Base-by-base conservation (phyloP, 2,329 filamentous ascomycete species). In the Tympanopsis confertula region DNA sequence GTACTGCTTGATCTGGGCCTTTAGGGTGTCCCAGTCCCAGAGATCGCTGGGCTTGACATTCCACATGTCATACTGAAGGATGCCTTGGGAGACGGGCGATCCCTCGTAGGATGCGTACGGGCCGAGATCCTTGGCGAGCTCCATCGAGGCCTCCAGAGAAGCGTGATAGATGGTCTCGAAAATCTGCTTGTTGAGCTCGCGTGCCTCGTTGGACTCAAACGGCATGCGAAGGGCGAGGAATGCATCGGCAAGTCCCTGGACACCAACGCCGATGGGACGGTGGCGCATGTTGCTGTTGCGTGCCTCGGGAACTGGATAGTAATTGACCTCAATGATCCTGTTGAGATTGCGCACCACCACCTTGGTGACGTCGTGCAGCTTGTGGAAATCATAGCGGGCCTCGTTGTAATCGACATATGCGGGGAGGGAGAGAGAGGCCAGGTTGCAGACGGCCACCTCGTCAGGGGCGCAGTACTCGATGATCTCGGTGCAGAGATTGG, bases 161-260 rank as follows among this genome's bases (percentile, higher is more conserved):
- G 82, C 91, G 59, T 98, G 91, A 68, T 98, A 98, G 62, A 98
- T 95, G 45, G 91, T 98, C 72, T 98, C 91, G 47, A 98, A 98
- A 61, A 98, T 96, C 62, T 98, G 87, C 54, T 83, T 88, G 73
- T 98, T 98, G 54, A 98, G 76, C 59, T 91, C 74, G 49, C 82
- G 84, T 44, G 91, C 91, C 65, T 96, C 87, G 4, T 86, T 79
- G 13, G 91, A 98, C 61, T 98, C 91, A 54, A 98, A 98, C 20
- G 91, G 89, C 70, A 96, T 74, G 54, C 91, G 88, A 38, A 98
- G 79, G 47, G 91, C 89, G 51, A 98, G 75, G 82, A 98, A 98
- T 39, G 88, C 87, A 70, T 98, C 91, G 19, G 91, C 91, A 55
- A 98, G 82, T 71, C 91, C 91, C 60, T 94, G 89, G 35, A 98